Evolutionary conservation across 2,329 filamentous ascomycete species (phyloP).

Genomic region (Aspergillus udagawae): DNA sequence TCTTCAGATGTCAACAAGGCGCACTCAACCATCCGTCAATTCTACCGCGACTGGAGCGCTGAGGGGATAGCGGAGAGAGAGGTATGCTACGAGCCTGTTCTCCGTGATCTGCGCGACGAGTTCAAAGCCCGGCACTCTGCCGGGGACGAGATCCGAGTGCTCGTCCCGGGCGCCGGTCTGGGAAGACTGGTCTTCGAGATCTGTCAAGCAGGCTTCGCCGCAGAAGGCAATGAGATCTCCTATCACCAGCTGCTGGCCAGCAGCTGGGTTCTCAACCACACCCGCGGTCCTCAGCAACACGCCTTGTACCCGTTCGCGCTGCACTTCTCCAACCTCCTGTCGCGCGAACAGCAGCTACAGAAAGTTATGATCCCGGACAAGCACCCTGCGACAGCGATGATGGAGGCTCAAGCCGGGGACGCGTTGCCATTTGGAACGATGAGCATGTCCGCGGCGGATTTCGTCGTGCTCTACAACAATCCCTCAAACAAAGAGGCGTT

Average conservation of each 20-base stretch:
- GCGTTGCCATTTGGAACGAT: constrained; percentile 59
- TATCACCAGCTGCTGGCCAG: constrained; percentile 94
- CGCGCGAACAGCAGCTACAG: constrained; percentile 69
- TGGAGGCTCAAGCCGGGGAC: constrained; percentile 26
- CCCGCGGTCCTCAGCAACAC: constrained; percentile 58
- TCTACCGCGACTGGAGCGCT: constrained; percentile 90
- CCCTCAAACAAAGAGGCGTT: constrained; percentile 60
- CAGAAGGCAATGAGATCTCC: constrained; percentile 92
- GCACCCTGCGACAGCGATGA: constrained; percentile 60
- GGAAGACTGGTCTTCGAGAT: constrained; percentile 88
- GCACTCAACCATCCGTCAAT: constrained; percentile 83
- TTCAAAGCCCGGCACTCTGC: constrained; percentile 33
- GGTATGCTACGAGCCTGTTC: constrained; percentile 72
- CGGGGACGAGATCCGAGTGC: constrained; percentile 55
- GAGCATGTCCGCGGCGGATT: constrained; percentile 92
- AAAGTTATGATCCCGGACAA: constrained; percentile 75
- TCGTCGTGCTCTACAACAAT: constrained; percentile 76
- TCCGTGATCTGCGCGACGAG: constrained; percentile 57
- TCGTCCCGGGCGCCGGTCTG: constrained; percentile 86
- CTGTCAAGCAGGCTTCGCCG: constrained; percentile 65
- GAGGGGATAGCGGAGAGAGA: constrained; percentile 71
- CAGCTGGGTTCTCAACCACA: constrained; percentile 54
- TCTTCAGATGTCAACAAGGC: constrained; percentile 81
- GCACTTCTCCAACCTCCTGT: constrained; percentile 80
- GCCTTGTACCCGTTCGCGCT: constrained; percentile 81